Conservation (phyloP, 208 protist genomes). For the Trypanosoma mega region DNA sequence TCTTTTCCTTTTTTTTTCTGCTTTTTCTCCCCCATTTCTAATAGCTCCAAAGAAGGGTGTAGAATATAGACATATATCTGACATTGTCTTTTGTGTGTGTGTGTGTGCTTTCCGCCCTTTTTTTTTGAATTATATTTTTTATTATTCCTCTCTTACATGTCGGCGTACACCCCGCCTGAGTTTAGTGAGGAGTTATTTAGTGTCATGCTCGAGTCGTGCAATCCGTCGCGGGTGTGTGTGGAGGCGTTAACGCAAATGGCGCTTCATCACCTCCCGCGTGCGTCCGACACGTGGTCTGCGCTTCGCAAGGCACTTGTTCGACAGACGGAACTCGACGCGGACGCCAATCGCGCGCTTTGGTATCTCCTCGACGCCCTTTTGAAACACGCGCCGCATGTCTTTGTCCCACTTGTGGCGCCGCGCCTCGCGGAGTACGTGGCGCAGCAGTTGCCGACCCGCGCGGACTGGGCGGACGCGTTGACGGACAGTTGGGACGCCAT, state of each 20-base stretch:
- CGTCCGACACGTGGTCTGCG: conserved; percentile 60
- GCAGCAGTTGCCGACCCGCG: conserved; percentile 70
- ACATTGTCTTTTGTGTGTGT: too few relatives aligned
- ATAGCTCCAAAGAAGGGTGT: too few relatives aligned
- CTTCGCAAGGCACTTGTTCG: conserved; percentile 61
- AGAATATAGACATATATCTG: too few relatives aligned
- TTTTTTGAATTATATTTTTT: conserved; percentile 4
- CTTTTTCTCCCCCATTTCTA: too few relatives aligned
- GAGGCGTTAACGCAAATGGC: conserved; percentile 58
- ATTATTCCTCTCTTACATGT: conserved; percentile 12
- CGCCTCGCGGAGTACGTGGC: conserved; percentile 69
- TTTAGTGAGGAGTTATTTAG: conserved; percentile 60
- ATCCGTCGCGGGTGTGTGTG: conserved; percentile 45
- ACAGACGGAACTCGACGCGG: conserved; percentile 38
- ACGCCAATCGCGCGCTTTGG: conserved; percentile 63
- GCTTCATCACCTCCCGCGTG: conserved; percentile 51
- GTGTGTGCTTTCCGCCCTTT: background rate
- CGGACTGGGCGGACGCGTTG: conserved; percentile 26
- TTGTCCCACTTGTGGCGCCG: conserved; percentile 62
- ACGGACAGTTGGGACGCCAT: conserved; percentile 19
- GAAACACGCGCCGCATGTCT: conserved; percentile 75
- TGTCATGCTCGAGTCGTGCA: conserved; percentile 50
- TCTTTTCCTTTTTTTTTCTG: conserved; percentile 24
- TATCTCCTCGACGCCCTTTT: conserved; percentile 73
- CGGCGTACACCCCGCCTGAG: conserved; percentile 18